Percentiles rank a stretch among this genome's conserved stretches.
Conservation (phyloP, 2,329 filamentous ascomycete genomes). For the Colletotrichum chlorophyti region DNA sequence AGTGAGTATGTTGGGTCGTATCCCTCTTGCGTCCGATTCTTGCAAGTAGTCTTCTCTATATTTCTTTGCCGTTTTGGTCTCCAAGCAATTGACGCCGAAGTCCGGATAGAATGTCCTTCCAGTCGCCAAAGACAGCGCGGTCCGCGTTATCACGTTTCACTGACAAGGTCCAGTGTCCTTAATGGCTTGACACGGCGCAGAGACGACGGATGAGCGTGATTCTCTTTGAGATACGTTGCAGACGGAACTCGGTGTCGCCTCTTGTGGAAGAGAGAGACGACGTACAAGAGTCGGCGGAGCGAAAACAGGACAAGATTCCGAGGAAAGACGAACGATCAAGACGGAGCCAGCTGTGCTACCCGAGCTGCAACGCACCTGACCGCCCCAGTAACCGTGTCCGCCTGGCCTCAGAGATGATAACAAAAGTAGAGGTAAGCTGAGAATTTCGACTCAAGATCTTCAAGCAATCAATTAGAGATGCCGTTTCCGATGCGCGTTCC, state of each 20-base stretch:
- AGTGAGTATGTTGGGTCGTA: too few species aligned
- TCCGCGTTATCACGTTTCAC: background rate
- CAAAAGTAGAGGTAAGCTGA: background rate
- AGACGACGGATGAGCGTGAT: background rate
- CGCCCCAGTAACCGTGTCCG: conserved; percentile 2
- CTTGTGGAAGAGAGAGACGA: background rate
- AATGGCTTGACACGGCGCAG: too few species aligned
- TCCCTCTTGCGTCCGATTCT: too few species aligned
- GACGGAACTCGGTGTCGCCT: background rate
- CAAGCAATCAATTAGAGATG: conserved; percentile 4
- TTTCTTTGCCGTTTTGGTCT: too few species aligned
- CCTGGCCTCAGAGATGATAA: background rate
- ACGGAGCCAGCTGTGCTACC: too few species aligned
- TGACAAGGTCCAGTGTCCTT: background rate
- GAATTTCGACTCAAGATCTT: conserved; percentile 1
- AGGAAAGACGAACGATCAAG: background rate
- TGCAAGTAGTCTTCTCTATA: too few species aligned
- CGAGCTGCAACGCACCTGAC: background rate
- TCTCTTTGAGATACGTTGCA: background rate
- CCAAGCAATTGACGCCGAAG: background rate
- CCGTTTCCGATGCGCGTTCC: background rate
- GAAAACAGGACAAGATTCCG: background rate
- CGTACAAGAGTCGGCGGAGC: background rate
- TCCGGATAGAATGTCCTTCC: background rate
- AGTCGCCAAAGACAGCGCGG: background rate